Evolutionary conservation across 768 basidiomycete genomes (phyloP), one percentile per base, ranked within the genome.

Genomic region (Phanerochaete sordida): DNA sequence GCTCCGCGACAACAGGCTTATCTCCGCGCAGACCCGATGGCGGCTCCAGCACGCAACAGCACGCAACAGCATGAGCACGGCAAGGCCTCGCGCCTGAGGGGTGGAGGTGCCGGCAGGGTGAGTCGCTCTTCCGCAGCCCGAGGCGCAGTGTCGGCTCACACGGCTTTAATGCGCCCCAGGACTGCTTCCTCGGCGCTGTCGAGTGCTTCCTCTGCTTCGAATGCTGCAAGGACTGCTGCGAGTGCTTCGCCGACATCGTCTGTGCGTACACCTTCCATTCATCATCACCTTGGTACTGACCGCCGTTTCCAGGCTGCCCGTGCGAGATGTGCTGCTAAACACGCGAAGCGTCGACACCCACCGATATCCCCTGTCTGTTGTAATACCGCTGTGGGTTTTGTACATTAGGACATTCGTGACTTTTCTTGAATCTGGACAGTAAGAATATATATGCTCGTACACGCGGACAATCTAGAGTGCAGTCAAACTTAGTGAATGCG

Each of bases 171-270:
- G 33, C 13, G 13, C 19, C 56, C 35, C 59, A 90, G 88, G 86
- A 89, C 69, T 90, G 87, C 70, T 81, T 88, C 74, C 56, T 91
- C 27, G 85, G 78, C 21, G 55, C 81, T 19, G 6, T 88, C 35
- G 84, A 77, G 28, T 88, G 86, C 69, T 90, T 89, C 81, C 65
- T 91, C 24, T 90, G 88, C 74, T 90, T 83, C 69, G 88, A 86
- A 57, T 60, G 53, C 46, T 62, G 51, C 30, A 63, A 89, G 86
- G 86, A 74, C 26, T 88, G 84, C 74, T 90, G 87, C 78, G 88
- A 88, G 28, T 88, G 87, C 68, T 64, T 72, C 56, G 88, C 76
- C 19, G 88, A 90, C 66, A 89, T 90, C 65, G 64, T 90, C 46
- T 91, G 88, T 90, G 68, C 70, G 88, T 68, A 23, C 27, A 67